Evolutionary conservation across 1,284 basidiomycete species (phyloP), one percentile per base, ranked within the genome.

Genomic region (Papiliotrema nemorosa): DNA sequence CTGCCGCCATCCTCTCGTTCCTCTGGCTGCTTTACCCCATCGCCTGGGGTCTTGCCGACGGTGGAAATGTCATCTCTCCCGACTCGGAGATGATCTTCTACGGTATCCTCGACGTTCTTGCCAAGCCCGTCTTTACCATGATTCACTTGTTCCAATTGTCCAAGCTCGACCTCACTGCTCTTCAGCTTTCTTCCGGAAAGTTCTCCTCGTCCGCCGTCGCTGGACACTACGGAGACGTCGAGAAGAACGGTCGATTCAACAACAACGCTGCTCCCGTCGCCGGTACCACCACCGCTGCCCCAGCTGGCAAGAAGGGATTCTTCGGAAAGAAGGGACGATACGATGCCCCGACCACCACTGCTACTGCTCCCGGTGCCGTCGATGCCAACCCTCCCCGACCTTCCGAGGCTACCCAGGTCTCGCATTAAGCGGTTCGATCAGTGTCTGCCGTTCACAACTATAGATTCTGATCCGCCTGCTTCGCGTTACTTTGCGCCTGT

Each of bases 21-120:
- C 70, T 82, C 47, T 79, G 78, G 77, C 53, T 81, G 52, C 61
- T 82, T 34, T 83, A 83, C 69, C 72, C 75, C 26, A 67, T 79
- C 44, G 70, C 71, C 13, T 77, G 74, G 75, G 76, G 70, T 33
- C 59, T 76, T 12, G 60, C 64, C 43, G 76, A 78, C 49, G 77
- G 77, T 31, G 64, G 61, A 24, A 77, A 77, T 55, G 57, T 64
- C 27, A 76, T 76, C 53, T 54, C 64, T 16, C 64, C 73, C 20
- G 64, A 70, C 55, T 63, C 66, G 20, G 74, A 78, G 58, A 73
- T 77, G 72, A 59, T 76, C 53, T 83, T 81, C 72, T 84, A 83
- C 68, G 82, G 82, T 52, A 71, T 82, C 52, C 76, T 85, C 49
- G 83, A 84, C 60, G 47, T 84, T 14, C 50, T 84, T 56, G 76